Percentiles rank a stretch among this genome's conserved stretches.
Evolutionary conservation across 306 rosid species (phyloP).

Genomic region (Nissolia schottii): DNA sequence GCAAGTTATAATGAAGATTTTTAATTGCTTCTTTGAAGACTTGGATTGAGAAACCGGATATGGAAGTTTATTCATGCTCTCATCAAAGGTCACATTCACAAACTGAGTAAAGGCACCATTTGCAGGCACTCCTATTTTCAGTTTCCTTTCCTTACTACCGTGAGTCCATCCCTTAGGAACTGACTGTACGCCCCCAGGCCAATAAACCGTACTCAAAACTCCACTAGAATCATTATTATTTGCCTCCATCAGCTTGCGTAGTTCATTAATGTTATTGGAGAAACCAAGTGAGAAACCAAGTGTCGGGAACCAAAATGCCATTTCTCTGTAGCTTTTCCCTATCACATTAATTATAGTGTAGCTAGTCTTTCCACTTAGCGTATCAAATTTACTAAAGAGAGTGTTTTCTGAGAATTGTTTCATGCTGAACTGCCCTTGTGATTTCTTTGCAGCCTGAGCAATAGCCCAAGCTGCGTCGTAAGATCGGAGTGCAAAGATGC

Average conservation of each 20-base stretch:
- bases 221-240: not conserved
- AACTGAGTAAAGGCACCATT: conserved; percentile 40
- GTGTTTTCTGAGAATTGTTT: conserved; percentile 17
- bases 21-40: conserved; percentile 42
- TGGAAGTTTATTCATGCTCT: conserved; percentile 8
- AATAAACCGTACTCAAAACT: conserved; percentile 21
- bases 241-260: not conserved
- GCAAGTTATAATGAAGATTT: conserved; percentile 33
- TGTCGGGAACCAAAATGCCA: conserved; percentile 50
- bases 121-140: conserved; percentile 50
- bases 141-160: not conserved
- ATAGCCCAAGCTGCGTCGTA: conserved; percentile 40
- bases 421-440: conserved; percentile 17
- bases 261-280: conserved; percentile 10
- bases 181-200: conserved; percentile 39
- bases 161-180: conserved; percentile 35
- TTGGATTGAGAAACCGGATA: conserved; percentile 52
- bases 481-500: conserved; percentile 48
- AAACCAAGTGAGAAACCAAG: too few relatives aligned
- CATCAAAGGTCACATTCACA: conserved; percentile 39
- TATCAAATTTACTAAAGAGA: conserved; percentile 24
- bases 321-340: conserved; percentile 45
- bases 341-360: conserved; percentile 48
- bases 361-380: conserved; percentile 35
- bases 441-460: conserved; percentile 22